Base-by-base conservation (phyloP, 345 rosid genomes). In the Brassica carinata region DNA sequence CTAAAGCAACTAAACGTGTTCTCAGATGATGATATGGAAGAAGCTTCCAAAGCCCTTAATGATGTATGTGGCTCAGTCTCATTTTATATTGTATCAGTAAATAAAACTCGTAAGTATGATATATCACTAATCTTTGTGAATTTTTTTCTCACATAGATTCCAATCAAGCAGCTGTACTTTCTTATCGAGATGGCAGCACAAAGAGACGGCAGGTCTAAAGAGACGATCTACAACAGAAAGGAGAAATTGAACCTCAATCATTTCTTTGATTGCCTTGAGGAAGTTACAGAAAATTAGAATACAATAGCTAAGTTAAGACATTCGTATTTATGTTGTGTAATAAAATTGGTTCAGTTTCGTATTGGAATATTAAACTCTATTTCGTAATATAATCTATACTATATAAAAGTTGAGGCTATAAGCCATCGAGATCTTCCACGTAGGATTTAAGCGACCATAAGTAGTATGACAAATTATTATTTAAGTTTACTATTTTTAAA, bases 151-250 rank as follows among this genome's bases (percentile, higher is more conserved):
- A 51, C 58, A 51, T 51, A 76, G 83, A 84, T 83, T 87, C 87
- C 89, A 65, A 86, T 94, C 88, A 87, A 94, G 88, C 90, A 94
- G 89, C 88, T 94, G 31, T 96, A 92, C 81, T 90, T 86, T 94
- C 75, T 92, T 84, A 77, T 94, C 23, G 98, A 96, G 79, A 96
- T 96, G 99, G 99, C 98, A 13, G 99, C 93, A 15, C 97, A 94
- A 73, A 97, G 99, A 59, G 93, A 90, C 1, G 98, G 97, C 58
- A 97, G 94, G 53, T 80, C 90, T 5, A 88, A 97, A 0, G 97
- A 92, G 80, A 92, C 94, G 10, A 87, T 91, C 75, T 94, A 77
- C 83, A 82, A 87, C 0, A 97, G 99, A 0, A 79, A 19, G 79
- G 88, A 90, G 68, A 96, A 92, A 89, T 90, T 96, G 26, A 79